phyloP scores from a whole-genome alignment of 352 stramenopile species.

The Achlya hypogyna region DNA sequence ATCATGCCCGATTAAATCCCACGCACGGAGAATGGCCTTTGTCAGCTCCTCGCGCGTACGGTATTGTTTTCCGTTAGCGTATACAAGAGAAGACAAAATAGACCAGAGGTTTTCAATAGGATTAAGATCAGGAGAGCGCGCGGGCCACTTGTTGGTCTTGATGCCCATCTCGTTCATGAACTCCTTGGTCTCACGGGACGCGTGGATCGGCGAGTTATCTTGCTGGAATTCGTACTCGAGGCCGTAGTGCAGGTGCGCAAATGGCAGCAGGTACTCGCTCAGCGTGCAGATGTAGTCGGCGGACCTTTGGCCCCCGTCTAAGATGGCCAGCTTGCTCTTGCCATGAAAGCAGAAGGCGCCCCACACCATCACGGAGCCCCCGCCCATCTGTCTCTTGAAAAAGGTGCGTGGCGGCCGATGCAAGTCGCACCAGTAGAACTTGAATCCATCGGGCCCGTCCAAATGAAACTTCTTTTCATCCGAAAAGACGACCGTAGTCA shows the following conservation, averaged over 20 bases:
- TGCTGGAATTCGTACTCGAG: background rate
- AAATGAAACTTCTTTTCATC: constrained; percentile 13
- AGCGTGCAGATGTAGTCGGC: constrained; percentile 24
- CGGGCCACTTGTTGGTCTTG: background rate
- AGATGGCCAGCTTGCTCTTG: constrained; percentile 15
- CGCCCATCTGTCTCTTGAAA: background rate
- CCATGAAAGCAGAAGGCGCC: constrained; percentile 18
- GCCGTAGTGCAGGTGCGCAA: constrained; percentile 1
- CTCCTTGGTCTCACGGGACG: background rate
- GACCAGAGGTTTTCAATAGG: constrained; percentile 2
- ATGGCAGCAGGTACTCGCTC: constrained; percentile 26
- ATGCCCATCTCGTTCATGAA: background rate
- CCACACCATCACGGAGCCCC: constrained; percentile 26
- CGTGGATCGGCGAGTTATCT: background rate
- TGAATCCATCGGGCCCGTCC: background rate
- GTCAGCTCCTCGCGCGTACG: background rate
- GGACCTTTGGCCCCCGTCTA: constrained; percentile 22
- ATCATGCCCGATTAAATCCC: no score
- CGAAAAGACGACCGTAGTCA: no score
- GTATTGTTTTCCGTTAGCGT: background rate
- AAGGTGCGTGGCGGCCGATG: background rate
- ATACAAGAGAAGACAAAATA: background rate
- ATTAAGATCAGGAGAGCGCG: background rate
- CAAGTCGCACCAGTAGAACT: constrained; percentile 1
- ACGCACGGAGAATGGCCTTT: constrained; percentile 3